These are phyloP conservation scores for Linnemannia schmuckeri DNA, from an alignment of 192 early-diverging fungal genomes.

Conservation along the genomic window DNA sequence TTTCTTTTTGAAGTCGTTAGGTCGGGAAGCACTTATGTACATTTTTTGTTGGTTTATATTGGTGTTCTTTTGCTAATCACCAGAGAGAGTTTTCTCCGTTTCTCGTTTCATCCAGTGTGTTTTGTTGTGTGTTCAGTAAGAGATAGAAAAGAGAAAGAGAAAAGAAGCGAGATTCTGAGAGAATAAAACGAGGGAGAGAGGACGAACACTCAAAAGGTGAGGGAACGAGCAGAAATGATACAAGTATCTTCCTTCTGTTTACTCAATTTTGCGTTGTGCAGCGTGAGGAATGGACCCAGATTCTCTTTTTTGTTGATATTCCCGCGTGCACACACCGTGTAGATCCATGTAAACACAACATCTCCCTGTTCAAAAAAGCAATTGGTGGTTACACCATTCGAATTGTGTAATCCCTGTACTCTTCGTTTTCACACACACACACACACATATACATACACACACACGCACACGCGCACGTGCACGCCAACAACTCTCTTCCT, in stretches of 20 bases:
- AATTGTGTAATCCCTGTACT: not conserved
- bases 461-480: too few species aligned
- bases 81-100: not conserved
- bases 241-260: not conserved
- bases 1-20: not conserved
- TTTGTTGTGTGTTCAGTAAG: conserved; percentile 1
- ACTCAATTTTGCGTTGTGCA: not conserved
- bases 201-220: not conserved
- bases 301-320: not conserved
- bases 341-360: not conserved
- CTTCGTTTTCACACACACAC: not conserved
- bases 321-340: not conserved
- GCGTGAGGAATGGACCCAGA: not conserved
- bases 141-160: not conserved
- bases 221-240: not conserved
- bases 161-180: not conserved
- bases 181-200: not conserved
- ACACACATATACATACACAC: too few species aligned
- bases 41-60: not conserved
- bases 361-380: not conserved
- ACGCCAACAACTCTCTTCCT: not conserved
- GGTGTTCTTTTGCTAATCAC: not conserved
- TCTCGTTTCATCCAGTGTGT: not conserved
- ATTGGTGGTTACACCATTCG: not conserved
- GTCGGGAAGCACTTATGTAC: not conserved